Base-by-base conservation (phyloP, 257 asterid genomes). In the Solanum bulbocastanum region DNA sequence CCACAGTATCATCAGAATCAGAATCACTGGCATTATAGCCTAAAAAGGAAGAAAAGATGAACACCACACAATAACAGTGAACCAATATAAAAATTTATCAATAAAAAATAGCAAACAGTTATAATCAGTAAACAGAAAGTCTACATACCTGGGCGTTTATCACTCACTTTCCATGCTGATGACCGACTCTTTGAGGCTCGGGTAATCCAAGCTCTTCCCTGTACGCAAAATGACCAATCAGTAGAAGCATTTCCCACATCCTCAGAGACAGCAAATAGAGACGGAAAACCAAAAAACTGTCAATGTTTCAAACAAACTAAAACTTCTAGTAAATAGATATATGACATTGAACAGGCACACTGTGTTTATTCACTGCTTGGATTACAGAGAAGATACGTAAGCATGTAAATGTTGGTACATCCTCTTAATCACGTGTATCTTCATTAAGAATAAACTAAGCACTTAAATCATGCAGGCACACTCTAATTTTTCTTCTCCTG, bases 21-120 rank as follows among this genome's bases (percentile, higher is more conserved):
- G 99, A 96, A 89, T 97, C 99, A 89, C 98, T 96, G 25, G 92
- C 96, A 91, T 96, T 93, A 88, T 94, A 97, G 36, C 99, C 99
- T 97, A 87, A 52, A 73, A 89, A 85, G 62, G 89, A 56, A 10
- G 69, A 85, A 83, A 88, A 32, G 1, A 81, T 46, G 42, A 81
- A 81, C 6, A 81, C 68, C 85, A 49, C 27, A 82, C 20, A 82
- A 49, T 14, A 84, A 69, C 25, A 85, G 66, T 56, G n/a, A 56
- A 56, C 66, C 66, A 56, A 56, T 56, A 56, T 56, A 56, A 56
- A 56, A 56, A 2, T 56, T 56, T 1, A 56, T 56, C 66, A 20
- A 56, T 56, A 56, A 56, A 56, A 56, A 56, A 20, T 56, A 56
- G 42, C 83, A 15, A 49, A 42, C 76, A 18, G 65, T 66, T 88